Conservation (phyloP, 2,329 filamentous ascomycete species). For the Apiospora marii region DNA sequence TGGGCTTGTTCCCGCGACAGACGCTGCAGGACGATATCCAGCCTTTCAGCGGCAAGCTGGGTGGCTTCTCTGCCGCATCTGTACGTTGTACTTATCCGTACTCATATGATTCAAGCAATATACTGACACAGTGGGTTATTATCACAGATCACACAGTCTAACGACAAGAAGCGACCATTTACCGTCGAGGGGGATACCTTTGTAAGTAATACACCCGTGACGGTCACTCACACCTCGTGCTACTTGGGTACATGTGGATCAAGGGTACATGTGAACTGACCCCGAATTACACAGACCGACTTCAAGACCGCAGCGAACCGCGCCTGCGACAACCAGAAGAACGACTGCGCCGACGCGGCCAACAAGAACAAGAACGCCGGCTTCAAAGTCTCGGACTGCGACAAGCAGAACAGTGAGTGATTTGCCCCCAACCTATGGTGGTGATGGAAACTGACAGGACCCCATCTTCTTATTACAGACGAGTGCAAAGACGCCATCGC, state of each 20-base stretch:
- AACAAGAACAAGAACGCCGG: slow-evolving; percentile 44
- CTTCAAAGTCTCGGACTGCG: slow-evolving; percentile 53
- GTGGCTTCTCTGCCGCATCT: slow-evolving; percentile 46
- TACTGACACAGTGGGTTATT: slow-evolving; percentile 4
- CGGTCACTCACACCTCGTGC: neutral
- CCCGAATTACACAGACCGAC: slow-evolving; percentile 43
- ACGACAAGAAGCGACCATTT: slow-evolving; percentile 50
- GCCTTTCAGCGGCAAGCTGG: slow-evolving; percentile 50
- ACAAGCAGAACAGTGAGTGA: slow-evolving; percentile 50
- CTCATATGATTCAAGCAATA: neutral
- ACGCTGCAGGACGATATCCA: slow-evolving; percentile 45
- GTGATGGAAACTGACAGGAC: neutral
- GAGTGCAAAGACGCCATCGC: slow-evolving; percentile 48
- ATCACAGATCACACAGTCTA: slow-evolving; percentile 49
- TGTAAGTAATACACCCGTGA: slow-evolving; percentile 39
- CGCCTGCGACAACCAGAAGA: slow-evolving; percentile 59
- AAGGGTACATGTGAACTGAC: neutral
- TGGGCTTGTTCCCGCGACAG: slow-evolving; percentile 44
- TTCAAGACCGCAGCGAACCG: slow-evolving; percentile 51
- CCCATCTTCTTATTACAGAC: slow-evolving; percentile 37
- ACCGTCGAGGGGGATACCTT: slow-evolving; percentile 54
- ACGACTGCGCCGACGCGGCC: slow-evolving; percentile 52
- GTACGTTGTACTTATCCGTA: slow-evolving; percentile 36
- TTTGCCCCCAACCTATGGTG: too few species aligned
- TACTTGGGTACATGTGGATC: neutral